Base-by-base conservation (phyloP, 2,329 filamentous ascomycete species). In the Tolypocladium pustulatum region DNA sequence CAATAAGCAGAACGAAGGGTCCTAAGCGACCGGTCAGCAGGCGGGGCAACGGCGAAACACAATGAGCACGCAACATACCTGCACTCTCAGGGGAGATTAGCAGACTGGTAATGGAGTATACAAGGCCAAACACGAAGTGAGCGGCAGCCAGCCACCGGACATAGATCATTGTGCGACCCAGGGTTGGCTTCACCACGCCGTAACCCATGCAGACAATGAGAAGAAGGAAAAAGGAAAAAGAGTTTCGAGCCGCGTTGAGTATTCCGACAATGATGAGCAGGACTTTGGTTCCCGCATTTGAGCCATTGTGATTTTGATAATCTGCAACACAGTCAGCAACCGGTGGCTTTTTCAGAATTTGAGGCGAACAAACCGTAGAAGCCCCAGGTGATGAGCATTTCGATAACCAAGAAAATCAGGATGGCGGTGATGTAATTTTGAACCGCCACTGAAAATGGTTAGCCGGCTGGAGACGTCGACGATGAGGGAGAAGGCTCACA, bases 181-280 rank as follows among this genome's bases (percentile, higher is more conserved):
- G 82, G 2, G 88, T 91, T 2, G 88, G 89, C 76, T 97, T 97
- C 64, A 99, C 95, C 30, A 99, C 95, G 66, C 94, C 94, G 67
- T 99, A 99, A 37, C 94, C 94, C 94, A 99, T 99, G 73, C 94
- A 99, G 37, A 99, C 94, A 65, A 99, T 97, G 57, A 99, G 85
- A 10, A 99, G 82, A 55, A 99, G 79, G 79, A 99, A 99, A 79
- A 99, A 99, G 0, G 93, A 97, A 72, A 99, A 97, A 0, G 93
- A 97, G 74, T 97, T 99, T 63, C 94, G 84, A 58, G 87, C 92
- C 6, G 94, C 94, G 70, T 96, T 97, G 52, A 99, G 81, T 30
- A 97, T 81, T 41, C 91, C 91, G n/a, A 97, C 93, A 30, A 97
- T 76, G 22, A 97, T 85, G 75, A 99, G 88, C 59, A 97, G 80